Evolutionary conservation across 768 basidiomycete species (phyloP).

Genomic region (Podaxis sp.): DNA sequence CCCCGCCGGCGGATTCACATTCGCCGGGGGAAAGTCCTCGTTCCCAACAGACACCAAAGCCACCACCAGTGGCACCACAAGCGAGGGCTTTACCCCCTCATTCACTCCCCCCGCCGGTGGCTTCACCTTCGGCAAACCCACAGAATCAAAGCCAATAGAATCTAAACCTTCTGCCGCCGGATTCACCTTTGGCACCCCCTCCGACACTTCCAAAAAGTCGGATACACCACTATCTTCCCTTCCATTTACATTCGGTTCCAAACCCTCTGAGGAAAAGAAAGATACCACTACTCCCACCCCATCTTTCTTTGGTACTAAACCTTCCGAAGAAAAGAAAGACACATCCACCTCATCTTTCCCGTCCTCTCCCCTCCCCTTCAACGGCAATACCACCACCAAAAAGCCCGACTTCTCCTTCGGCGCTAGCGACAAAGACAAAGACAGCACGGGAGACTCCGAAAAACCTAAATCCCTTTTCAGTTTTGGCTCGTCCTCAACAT

Average conservation of each 20-base stretch:
- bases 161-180: constrained; percentile 7
- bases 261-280: constrained; percentile 11
- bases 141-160: not conserved
- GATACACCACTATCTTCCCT: constrained; percentile 5
- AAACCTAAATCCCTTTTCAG: constrained; percentile 12
- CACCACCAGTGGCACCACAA: constrained; percentile 7
- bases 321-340: not conserved
- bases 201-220: not conserved
- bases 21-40: constrained; percentile 15
- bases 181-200: constrained; percentile 9
- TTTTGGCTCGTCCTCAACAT: constrained; percentile 7
- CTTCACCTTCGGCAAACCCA: constrained; percentile 6
- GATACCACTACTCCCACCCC: not conserved
- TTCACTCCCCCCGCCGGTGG: constrained; percentile 10
- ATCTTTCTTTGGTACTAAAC: constrained; percentile 8
- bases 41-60: constrained; percentile 9
- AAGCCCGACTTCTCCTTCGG: not conserved
- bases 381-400: not conserved
- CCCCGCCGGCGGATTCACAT: constrained; percentile 4
- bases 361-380: not conserved
- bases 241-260: constrained; percentile 10
- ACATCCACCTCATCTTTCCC: not conserved
- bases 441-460: not conserved
- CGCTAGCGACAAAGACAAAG: not conserved
- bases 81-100: constrained; percentile 9